A percentile compares a stretch with the other conserved stretches of the same genome.
Conservation (phyloP, 2,329 filamentous ascomycete genomes). For the Didymella exigua region DNA sequence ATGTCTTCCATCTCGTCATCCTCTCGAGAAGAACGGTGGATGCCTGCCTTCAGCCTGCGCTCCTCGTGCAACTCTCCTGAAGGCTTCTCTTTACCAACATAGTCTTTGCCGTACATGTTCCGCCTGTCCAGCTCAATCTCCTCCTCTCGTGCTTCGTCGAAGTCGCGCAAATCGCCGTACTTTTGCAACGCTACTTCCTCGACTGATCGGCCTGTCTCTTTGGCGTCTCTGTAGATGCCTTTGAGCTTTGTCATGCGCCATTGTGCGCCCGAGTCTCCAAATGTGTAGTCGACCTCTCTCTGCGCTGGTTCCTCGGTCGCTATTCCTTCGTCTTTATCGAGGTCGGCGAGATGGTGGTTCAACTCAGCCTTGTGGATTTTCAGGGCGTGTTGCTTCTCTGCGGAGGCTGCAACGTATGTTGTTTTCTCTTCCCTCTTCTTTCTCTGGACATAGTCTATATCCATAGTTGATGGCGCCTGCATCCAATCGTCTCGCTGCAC, state of each 20-base stretch:
- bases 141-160: slow-evolving; percentile 93
- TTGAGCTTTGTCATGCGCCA: slow-evolving; percentile 98
- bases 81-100: slow-evolving; percentile 83
- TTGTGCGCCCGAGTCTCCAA: slow-evolving; percentile 86
- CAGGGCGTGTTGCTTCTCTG: slow-evolving; percentile 66
- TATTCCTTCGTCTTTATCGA: slow-evolving; percentile 51
- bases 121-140: slow-evolving; percentile 86
- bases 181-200: slow-evolving; percentile 85
- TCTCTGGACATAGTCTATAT: slow-evolving; percentile 81
- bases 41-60: slow-evolving; percentile 66
- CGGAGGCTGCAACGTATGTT: slow-evolving; percentile 53
- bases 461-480: slow-evolving; percentile 80
- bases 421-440: slow-evolving; percentile 56
- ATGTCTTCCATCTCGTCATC: slow-evolving; percentile 39
- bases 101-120: slow-evolving; percentile 81
- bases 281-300: slow-evolving; percentile 76
- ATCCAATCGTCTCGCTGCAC: slow-evolving; percentile 89
- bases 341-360: slow-evolving; percentile 70
- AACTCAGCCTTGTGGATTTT: slow-evolving; percentile 81
- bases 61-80: slow-evolving; percentile 85
- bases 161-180: slow-evolving; percentile 80
- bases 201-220: slow-evolving; percentile 72
- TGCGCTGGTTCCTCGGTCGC: slow-evolving; percentile 56
- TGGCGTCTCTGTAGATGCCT: slow-evolving; percentile 78
- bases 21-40: slow-evolving; percentile 47